Conservation (phyloP, 2,329 filamentous ascomycete genomes). For the Pseudocercospora musae region DNA sequence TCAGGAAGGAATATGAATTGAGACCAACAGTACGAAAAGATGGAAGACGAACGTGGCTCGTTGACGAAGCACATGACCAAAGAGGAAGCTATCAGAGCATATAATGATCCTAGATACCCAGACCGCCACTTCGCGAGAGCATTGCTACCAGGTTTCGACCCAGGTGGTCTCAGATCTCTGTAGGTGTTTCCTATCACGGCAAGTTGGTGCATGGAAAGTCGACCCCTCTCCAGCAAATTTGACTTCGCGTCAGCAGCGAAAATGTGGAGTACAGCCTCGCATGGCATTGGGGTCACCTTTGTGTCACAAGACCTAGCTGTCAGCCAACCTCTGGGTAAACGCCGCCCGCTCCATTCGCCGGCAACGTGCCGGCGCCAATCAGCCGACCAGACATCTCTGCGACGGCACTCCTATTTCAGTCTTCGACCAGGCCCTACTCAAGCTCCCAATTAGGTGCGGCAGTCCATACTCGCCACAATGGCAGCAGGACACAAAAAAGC, state of each 20-base stretch:
- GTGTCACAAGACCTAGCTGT: neutral
- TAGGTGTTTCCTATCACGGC: neutral
- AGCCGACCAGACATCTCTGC: neutral
- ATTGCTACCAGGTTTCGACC: neutral
- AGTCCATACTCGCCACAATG: neutral
- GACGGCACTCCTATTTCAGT: neutral
- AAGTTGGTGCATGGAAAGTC: neutral
- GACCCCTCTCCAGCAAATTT: neutral
- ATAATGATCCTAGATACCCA: neutral
- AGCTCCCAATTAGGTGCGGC: neutral
- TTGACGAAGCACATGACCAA: slow-evolving; percentile 13
- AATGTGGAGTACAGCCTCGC: neutral
- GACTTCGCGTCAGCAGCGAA: neutral
- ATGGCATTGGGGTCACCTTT: neutral
- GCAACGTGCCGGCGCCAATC: slow-evolving; percentile 1
- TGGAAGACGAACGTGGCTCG: slow-evolving; percentile 16
- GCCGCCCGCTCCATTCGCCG: neutral
- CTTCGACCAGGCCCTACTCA: neutral
- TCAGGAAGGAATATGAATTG: slow-evolving; percentile 19
- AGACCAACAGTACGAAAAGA: slow-evolving; percentile 10
- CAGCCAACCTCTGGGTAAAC: neutral
- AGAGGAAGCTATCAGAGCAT: neutral
- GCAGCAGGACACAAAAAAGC: neutral
- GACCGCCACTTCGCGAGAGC: neutral
- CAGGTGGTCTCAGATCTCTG: neutral